Percentiles rank a stretch among this genome's conserved stretches.
Conservation (phyloP, 805 yeast species). For the Yamadazyma sp. region DNA sequence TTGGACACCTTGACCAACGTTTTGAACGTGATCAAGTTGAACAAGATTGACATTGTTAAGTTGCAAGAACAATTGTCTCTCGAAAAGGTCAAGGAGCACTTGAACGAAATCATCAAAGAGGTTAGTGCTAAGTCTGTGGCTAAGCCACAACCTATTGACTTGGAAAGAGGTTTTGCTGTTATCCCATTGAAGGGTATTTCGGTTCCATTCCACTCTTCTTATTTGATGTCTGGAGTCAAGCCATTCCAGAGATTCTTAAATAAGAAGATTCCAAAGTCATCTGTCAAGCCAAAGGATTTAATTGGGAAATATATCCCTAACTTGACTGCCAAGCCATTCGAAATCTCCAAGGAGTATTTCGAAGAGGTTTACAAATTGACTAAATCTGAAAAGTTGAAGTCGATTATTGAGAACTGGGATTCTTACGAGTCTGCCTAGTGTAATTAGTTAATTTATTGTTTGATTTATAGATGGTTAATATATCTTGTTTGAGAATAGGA, state of each 20-base stretch:
- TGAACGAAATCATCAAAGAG: conserved; percentile 84
- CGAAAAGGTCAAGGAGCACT: conserved; percentile 86
- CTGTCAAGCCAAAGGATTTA: conserved; percentile 91
- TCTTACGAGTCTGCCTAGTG: conserved; percentile 61
- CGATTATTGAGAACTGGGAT: conserved; percentile 94
- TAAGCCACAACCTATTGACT: conserved; percentile 94
- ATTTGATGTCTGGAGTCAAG: conserved; percentile 96
- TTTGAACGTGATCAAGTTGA: conserved; percentile 86
- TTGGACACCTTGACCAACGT: conserved; percentile 92
- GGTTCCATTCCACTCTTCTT: conserved; percentile 99
- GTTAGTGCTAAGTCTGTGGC: conserved; percentile 77
- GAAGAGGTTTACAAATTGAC: conserved; percentile 93
- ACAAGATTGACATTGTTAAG: conserved; percentile 90
- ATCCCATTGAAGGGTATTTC: conserved; percentile 98
- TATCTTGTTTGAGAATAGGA: conserved; percentile 13
- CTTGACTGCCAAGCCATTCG: conserved; percentile 96
- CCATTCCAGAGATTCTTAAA: conserved; percentile 97
- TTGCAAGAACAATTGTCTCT: conserved; percentile 77
- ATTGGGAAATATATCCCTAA: conserved; percentile 97
- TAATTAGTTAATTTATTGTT: conserved; percentile 10
- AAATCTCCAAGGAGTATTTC: conserved; percentile 94
- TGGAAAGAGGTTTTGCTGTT: conserved; percentile 97
- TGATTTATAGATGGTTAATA: conserved; percentile 5
- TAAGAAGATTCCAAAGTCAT: conserved; percentile 92
- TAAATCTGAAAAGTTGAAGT: conserved; percentile 85